Evolutionary conservation across 257 asterid species (phyloP).

Genomic region (Anisodus tanguticus): DNA sequence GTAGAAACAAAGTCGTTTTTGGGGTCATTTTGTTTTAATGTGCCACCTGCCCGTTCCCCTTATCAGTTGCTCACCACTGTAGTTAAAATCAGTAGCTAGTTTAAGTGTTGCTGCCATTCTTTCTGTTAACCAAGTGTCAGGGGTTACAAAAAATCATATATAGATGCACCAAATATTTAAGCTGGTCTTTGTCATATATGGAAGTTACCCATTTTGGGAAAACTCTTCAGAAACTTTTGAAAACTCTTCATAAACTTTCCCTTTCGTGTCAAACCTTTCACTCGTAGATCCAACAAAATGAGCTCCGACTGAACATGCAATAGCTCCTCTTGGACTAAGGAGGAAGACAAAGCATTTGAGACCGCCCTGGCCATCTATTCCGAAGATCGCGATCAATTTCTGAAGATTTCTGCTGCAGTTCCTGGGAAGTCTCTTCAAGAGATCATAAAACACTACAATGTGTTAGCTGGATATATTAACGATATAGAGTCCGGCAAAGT

Average conservation of each 20-base stretch:
- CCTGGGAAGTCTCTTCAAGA: too few relatives aligned
- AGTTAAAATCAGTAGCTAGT: not conserved
- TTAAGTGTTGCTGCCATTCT: not conserved
- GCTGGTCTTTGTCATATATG: not conserved
- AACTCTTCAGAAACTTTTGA: too few relatives aligned
- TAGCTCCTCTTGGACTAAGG: too few relatives aligned
- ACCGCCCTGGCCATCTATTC: not conserved
- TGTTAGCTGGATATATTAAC: too few relatives aligned
- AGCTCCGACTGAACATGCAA: too few relatives aligned
- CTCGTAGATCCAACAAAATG: not conserved
- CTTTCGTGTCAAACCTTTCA: too few relatives aligned
- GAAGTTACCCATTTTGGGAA: not conserved
- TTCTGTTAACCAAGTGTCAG: slow-evolving; percentile 22
- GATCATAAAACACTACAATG: too few relatives aligned
- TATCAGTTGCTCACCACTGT: not conserved
- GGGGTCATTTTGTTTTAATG: not conserved
- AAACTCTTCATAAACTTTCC: too few relatives aligned
- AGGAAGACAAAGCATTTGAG: too few relatives aligned
- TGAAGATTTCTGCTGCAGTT: too few relatives aligned
- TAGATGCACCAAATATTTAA: not conserved
- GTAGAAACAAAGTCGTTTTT: not conserved
- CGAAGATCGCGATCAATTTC: too few relatives aligned
- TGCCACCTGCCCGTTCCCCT: not conserved
- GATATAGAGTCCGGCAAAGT: too few relatives aligned
- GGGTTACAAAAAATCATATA: not conserved